Evolutionary conservation across 2,329 filamentous ascomycete species (phyloP), one percentile per base, ranked within the genome.

Genomic region (Colletotrichum musae): DNA sequence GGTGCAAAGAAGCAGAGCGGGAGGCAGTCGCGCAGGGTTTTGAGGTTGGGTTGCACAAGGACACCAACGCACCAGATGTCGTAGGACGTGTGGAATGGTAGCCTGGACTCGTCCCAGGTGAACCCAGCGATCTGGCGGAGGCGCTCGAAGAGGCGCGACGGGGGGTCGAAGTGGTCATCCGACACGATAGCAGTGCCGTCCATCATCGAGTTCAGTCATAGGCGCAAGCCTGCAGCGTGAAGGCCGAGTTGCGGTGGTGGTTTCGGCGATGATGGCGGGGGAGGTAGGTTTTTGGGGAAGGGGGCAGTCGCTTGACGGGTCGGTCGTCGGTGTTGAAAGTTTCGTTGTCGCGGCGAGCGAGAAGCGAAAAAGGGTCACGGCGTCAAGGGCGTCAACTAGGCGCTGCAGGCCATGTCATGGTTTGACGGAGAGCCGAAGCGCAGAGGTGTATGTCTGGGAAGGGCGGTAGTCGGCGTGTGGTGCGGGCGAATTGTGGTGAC

Each of bases 71-170:
- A 90, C 94, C 95, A 98, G 83, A 95, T 94, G 79, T 97, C 94
- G 81, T 97, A 98, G 75, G 91, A 94, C 58, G 88, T 88, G 76
- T 91, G 89, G 64, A 87, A 83, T 12, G 88, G 88, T 28, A 80
- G 80, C 66, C 76, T 79, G 15, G 87, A 85, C 73, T 93, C 91
- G 79, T 94, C 92, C 93, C 93, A 95, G 6, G 87, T 89, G 77
- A 94, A 94, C 61, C 92, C 92, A 53, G 91, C 86, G 72, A 95
- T 86, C 77, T 93, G 91, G 71, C 88, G 86, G 73, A 95, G 85
- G 58, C 93, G 89, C 78, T 94, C 92, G 74, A 91, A 92, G 61
- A 95, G 87, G 75, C 91, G 89, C 73, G 87, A 84, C 51, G 91
- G 92, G 68, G 91, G 90, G 77, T 90, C 88, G 75, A 88, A 83